These are phyloP conservation scores for Coniochaeta sp. DNA, from an alignment of 2,329 filamentous ascomycete genomes.

Conservation along the genomic window DNA sequence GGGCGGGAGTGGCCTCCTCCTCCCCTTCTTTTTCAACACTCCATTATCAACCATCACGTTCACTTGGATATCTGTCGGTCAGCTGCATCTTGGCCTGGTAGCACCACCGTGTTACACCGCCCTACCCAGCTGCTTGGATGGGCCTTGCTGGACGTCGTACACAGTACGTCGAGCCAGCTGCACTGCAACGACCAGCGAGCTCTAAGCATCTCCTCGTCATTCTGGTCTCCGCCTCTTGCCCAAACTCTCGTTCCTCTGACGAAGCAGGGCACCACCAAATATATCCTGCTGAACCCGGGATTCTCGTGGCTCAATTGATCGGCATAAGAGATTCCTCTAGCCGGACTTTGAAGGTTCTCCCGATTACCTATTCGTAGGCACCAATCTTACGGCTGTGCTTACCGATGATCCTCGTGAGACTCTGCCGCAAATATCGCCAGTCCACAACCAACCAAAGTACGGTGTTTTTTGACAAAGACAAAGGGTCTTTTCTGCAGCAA, in stretches of 20 bases:
- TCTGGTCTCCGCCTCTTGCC: no score
- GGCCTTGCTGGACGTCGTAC: background rate
- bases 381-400: background rate
- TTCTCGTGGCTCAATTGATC: background rate
- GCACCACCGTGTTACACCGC: conserved; percentile 1
- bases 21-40: background rate
- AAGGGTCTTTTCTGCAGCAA: background rate
- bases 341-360: background rate
- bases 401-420: background rate
- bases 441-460: background rate
- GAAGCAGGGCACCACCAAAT: background rate
- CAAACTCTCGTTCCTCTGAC: background rate
- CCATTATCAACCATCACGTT: background rate
- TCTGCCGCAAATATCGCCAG: background rate
- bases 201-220: background rate
- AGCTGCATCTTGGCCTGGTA: background rate
- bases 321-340: background rate
- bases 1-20: background rate
- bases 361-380: background rate
- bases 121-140: background rate
- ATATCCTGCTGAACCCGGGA: background rate
- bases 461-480: background rate
- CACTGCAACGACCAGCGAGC: background rate
- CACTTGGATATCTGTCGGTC: background rate
- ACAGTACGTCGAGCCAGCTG: background rate